Percentiles rank a stretch among this genome's conserved stretches.
These are phyloP conservation scores for Actinomucor elegans DNA, from an alignment of 371 early-diverging fungal species.

Conservation along the genomic window DNA sequence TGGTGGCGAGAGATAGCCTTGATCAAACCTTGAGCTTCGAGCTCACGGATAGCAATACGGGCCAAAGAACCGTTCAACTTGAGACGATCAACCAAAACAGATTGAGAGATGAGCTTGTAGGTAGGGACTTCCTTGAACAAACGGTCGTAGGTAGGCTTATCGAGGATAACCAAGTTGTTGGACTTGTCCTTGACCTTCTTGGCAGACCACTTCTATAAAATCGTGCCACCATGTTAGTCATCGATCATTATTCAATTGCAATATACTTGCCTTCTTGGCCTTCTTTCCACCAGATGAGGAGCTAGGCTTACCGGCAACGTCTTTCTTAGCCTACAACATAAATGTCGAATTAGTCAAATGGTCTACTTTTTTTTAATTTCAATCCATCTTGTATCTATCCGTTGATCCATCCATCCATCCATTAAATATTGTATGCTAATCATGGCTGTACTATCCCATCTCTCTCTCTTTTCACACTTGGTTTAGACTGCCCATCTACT, in stretches of 20 bases:
- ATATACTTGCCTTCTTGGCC: constrained; percentile 65
- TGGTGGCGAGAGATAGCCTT: constrained; percentile 86
- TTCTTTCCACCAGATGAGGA: constrained; percentile 84
- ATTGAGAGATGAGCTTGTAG: constrained; percentile 98
- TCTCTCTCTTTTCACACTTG: background rate
- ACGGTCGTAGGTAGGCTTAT: constrained; percentile 88
- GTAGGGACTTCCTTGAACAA: constrained; percentile 98
- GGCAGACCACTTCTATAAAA: constrained; percentile 88
- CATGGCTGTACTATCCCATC: background rate
- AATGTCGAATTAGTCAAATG: background rate
- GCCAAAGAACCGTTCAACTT: constrained; percentile 97
- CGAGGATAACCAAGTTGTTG: constrained; percentile 93
- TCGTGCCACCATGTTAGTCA: background rate
- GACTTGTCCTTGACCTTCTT: constrained; percentile 96
- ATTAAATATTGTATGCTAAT: background rate
- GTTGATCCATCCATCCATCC: constrained; percentile 4
- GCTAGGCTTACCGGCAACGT: constrained; percentile 70
- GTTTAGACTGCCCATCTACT: background rate
- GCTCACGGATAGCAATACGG: constrained; percentile 90
- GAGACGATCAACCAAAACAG: constrained; percentile 97
- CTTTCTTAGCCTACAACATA: constrained; percentile 58
- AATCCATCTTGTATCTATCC: background rate
- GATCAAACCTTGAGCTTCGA: constrained; percentile 91
- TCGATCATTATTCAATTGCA: background rate
- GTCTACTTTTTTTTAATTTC: background rate